Evolutionary conservation across 805 yeast species (phyloP), one percentile per base, ranked within the genome.

Genomic region (Metschnikowia bowlesiae): DNA sequence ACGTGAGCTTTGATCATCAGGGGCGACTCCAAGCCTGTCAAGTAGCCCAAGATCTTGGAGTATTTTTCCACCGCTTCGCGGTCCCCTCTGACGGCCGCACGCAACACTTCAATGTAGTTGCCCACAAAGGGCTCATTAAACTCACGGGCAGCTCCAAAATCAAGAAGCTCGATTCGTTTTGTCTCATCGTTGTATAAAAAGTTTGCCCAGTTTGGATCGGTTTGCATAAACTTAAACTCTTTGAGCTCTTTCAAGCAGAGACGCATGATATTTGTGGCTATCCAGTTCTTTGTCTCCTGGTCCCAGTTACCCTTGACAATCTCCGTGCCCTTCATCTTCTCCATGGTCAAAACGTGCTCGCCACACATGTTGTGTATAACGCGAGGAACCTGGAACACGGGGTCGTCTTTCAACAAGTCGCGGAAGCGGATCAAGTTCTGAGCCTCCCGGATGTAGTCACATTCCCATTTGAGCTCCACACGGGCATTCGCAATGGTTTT

Each of bases 191-290:
- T 90, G 71, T 87, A 90, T 52, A 94, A 70, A 70, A 94, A 94
- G 67, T 94, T 94, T 41, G 99, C 97, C 99, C 99, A 94, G 67
- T 94, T 94, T 46, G 99, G 99, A 70, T 94, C 99, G 1, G 98
- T 92, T 70, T 94, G 99, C 99, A 94, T 94, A 70, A 85, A 92
- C 61, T 79, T 80, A 72, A 86, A 91, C 58, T 80, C 73, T 11
- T 90, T 88, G 65, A 94, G 87, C 69, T 94, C 99, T 58, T 79
- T 75, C 44, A 94, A 71, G 62, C 97, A 90, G 39, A 94, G 74
- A 56, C 89, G 79, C 96, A 94, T 87, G 47, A 94, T 83, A 56
- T 85, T 79, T 3, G 88, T 80, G 14, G 96, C 95, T 47, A 94
- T 84, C 82, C 87, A 87, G 68, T 94, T 75, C 53, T 79, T 82